Conservation (phyloP, 2,329 filamentous ascomycete genomes). For the Fusarium udum region DNA sequence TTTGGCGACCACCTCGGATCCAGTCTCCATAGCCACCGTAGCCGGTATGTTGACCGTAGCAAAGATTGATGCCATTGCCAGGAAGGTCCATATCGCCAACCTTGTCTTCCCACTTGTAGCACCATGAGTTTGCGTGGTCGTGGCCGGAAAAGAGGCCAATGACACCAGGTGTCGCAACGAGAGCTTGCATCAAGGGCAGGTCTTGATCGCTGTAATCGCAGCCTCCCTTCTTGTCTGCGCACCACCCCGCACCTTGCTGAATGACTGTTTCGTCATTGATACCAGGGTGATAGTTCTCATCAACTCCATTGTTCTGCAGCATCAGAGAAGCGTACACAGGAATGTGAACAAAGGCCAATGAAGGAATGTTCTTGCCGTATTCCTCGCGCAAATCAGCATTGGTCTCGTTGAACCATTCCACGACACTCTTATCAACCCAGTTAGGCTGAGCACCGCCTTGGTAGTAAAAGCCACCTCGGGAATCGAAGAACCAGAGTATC, state of each 20-base stretch:
- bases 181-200: constrained; percentile 68
- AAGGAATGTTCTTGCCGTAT: constrained; percentile 51
- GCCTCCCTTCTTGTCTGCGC: constrained; percentile 48
- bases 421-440: constrained; percentile 57
- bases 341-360: constrained; percentile 61
- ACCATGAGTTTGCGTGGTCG: constrained; percentile 72
- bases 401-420: constrained; percentile 55
- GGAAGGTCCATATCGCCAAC: constrained; percentile 58
- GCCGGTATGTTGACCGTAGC: constrained; percentile 73
- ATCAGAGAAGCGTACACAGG: constrained; percentile 47
- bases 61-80: constrained; percentile 58
- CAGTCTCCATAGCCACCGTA: constrained; percentile 76
- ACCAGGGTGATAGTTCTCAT: constrained; percentile 54
- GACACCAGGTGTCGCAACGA: constrained; percentile 63
- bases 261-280: constrained; percentile 57
- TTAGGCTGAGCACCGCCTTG: constrained; percentile 49
- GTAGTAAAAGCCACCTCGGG: constrained; percentile 64
- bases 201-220: constrained; percentile 63
- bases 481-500: constrained; percentile 77
- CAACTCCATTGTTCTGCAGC: constrained; percentile 43
- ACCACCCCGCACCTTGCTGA: constrained; percentile 57
- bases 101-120: constrained; percentile 58
- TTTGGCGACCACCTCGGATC: constrained; percentile 68
- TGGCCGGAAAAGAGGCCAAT: constrained; percentile 71
- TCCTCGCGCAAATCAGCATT: constrained; percentile 44